Conservation (phyloP, 495 filamentous ascomycete genomes). For the Aspergillus cavernicola region DNA sequence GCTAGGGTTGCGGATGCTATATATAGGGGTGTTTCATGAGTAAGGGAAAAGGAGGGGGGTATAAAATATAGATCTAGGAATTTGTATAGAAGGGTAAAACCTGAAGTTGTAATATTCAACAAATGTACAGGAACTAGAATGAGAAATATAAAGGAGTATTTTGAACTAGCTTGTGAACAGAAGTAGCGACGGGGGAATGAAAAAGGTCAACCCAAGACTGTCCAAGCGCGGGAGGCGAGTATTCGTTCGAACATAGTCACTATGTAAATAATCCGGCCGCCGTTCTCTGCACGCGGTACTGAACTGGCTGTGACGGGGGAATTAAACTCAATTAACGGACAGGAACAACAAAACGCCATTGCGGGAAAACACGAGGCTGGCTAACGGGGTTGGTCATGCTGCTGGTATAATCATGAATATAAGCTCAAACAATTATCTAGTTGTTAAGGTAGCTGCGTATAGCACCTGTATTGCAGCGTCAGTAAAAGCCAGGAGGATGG, state of each 20-base stretch:
- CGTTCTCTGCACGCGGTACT: background rate
- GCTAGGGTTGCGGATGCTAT: constrained; percentile 89
- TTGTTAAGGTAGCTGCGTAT: constrained; percentile 79
- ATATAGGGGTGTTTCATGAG: constrained; percentile 49
- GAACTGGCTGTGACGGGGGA: background rate
- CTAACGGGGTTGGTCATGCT: constrained; percentile 12
- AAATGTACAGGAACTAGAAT: constrained; percentile 15
- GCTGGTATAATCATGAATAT: constrained; percentile 6
- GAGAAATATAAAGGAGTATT: background rate
- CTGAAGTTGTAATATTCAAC: constrained; percentile 28
- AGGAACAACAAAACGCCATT: constrained; percentile 15
- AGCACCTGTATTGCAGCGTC: constrained; percentile 47
- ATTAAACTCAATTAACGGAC: background rate
- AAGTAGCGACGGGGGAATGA: too few species aligned
- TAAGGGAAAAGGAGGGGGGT: background rate
- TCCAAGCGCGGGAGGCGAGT: background rate
- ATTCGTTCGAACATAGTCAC: background rate
- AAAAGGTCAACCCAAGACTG: background rate
- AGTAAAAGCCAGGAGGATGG: background rate
- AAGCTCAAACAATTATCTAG: constrained; percentile 30
- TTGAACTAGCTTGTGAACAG: background rate
- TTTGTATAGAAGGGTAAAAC: background rate
- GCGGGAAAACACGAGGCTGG: constrained; percentile 12
- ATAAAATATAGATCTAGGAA: background rate
- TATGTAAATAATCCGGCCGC: background rate